Evolutionary conservation across 2,329 filamentous ascomycete genomes (phyloP).

Genomic region (Aspergillus caelatus): DNA sequence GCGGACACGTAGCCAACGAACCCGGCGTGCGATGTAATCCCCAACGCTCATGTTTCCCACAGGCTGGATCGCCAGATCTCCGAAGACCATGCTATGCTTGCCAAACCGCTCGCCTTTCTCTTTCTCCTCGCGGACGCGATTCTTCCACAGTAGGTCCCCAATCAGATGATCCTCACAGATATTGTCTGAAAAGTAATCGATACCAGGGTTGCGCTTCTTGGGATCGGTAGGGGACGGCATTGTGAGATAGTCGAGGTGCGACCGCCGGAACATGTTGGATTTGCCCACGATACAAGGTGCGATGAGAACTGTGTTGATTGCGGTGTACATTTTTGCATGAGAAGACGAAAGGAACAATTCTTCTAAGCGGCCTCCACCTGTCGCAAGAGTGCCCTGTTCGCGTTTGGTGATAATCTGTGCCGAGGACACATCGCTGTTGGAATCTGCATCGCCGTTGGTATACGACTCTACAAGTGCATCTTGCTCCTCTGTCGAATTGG

Average conservation of each 20-base stretch:
- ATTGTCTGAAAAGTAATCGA: conserved; percentile 92
- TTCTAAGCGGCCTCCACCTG: conserved; percentile 80
- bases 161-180: conserved; percentile 98
- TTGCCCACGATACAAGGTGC: conserved; percentile 96
- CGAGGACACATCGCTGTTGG: conserved; percentile 4
- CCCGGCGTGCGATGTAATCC: conserved; percentile 77
- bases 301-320: conserved; percentile 89
- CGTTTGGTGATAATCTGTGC: conserved; percentile 17
- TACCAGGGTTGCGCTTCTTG: conserved; percentile 61
- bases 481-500: conserved; percentile 28
- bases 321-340: conserved; percentile 96
- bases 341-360: conserved; percentile 93
- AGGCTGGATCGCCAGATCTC: conserved; percentile 88
- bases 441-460: conserved; percentile 14
- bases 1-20: conserved; percentile 87
- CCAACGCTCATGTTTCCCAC: conserved; percentile 76
- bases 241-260: conserved; percentile 78
- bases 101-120: conserved; percentile 53
- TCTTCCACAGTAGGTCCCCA: conserved; percentile 84
- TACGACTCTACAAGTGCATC: conserved; percentile 28
- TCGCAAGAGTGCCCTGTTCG: conserved; percentile 30
- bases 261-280: conserved; percentile 96
- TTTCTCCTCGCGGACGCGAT: conserved; percentile 39
- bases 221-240: conserved; percentile 51
- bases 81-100: conserved; percentile 82